Base-by-base conservation (phyloP, 2,329 filamentous ascomycete genomes). In the Nothomitra cinnamomea region DNA sequence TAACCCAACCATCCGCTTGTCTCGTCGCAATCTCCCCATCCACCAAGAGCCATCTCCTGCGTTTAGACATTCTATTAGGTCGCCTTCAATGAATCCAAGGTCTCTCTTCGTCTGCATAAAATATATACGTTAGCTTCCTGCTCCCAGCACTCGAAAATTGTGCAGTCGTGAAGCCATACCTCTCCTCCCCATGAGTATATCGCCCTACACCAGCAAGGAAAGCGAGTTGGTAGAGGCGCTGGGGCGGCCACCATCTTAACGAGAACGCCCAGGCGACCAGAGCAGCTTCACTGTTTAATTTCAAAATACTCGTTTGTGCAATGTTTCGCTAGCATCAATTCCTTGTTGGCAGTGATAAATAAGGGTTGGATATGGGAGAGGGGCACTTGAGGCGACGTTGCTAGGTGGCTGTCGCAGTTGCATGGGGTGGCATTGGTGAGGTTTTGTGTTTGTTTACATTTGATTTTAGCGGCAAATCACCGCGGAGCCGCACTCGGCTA, bases 1-100 rank as follows among this genome's bases (percentile, higher is more conserved):
- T 19, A 92, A 74, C 53, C 92, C 92, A 62, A 95, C 83, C 62
- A 90, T 88, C 63, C 89, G 81, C 66, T 85, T 83, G 69, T 98
- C 92, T 61, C 92, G 80, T 64, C 83, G 86, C 64, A 98, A 70
- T 58, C 90, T 80, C 49, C 92, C 92, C 70, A 89, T 95, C 92
- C 92, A 98, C 92, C 92, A 98, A 48, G 87, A 89, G 52, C 92
- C 92, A 70, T 98, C 92, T 58, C 92, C 92, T 19, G 92, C 92
- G 66, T 98, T 98, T 53, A 98, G 75, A 64, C 90, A 95, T 77
- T 98, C 92, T 66, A 98, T 98, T 60, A 98, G 70, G 69, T 98
- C 92, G 58, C 92, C 92, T 68, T 98, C 92, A 60, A 98, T 85
- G 68, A 98, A 98, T 15, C 92, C 92, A 55, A 98, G 76, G 65